Base-by-base conservation (phyloP, 257 asterid species). In the Ilex asprella region DNA sequence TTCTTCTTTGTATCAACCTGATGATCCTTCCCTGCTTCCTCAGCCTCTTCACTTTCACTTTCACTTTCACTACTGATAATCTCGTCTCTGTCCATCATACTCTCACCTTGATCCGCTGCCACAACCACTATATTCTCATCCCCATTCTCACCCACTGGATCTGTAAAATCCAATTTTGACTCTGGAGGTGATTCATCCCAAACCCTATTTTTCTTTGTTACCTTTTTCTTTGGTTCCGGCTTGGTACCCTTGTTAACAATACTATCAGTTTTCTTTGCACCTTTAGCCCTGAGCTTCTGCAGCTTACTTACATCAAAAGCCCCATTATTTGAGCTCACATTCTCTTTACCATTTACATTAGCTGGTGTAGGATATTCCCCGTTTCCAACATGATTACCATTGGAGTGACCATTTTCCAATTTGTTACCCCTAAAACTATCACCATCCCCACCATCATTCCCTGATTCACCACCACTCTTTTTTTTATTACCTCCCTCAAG, bases 61-160 rank as follows among this genome's bases (percentile, higher is more conserved):
- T 89, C 97, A 70, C 95, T 87, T 69, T 89, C 97, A 70, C 95
- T 87, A 70, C 91, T 87, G 67, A 87, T 12, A 43, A 82, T 70
- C 80, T 93, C 99, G 67, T 89, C 99, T 75, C 67, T 81, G 81
- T 93, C 99, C 99, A 93, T 93, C 97, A 83, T 84, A 78, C 99
- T 93, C 82, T 83, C 94, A 59, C 95, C 97, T 55, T 76, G 77
- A 75, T 77, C 86, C 68, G 76, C 75, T 30, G 84, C 81, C 44
- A 82, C 89, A 71, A 78, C 86, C 39, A 86, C 61, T 46, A 77
- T 55, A 66, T 71, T 81, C 30, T 83, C 79, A 70, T 81, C 87
- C 79, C 79, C 87, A 78, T 86, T 79, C 85, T 81, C 98, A 78
- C 81, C 70, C 78, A 47, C 76, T 14, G 85, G 84, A 86, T 86